Evolutionary conservation across 2,329 filamentous ascomycete genomes (phyloP), one percentile per base, ranked within the genome.

Genomic region (Fusarium nodosum): DNA sequence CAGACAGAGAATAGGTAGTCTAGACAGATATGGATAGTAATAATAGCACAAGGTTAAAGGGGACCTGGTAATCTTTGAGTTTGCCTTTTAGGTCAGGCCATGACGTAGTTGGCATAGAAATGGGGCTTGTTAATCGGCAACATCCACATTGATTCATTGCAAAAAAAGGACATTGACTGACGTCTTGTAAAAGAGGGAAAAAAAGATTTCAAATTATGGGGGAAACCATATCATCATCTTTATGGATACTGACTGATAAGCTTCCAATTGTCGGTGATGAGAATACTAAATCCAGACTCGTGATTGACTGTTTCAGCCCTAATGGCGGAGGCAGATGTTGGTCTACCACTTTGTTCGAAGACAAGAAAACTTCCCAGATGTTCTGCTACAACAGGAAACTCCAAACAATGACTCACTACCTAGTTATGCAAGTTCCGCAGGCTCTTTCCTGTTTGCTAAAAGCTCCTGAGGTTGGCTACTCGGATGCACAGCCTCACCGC

Each of bases 41-140:
- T 24, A 24, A n/a, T 9, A 36, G 30, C 15, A 33, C 12, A 10
- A 26, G 16, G 30, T 28, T 16, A 20, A 52, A 28, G 22, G 22
- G n/a, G 26, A 26, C 22, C 16, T 10, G 20, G 6, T 36, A 41
- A 13, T 36, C 44, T 46, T 46, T 46, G 42, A 45, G 16, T 45
- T 45, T 44, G 41, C 5, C 36, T 4, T 28, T 44, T 45, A 20
- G 45, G 53, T 59, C 47, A 64, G 33, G 22, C 36, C n/a, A 69
- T 69, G 66, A 69, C 67, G 67, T 70, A 68, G 66, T 60, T 67
- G 62, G 60, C 39, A 55, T 26, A 55, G 53, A 51, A 47, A 67
- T 68, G 59, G 57, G 58, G 55, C 31, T 45, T 55, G 18, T 13
- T 36, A 51, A 26, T 51, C 18, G 34, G 34, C 48, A 48, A 48